Percentiles rank a stretch among this genome's conserved stretches.
These are phyloP conservation scores for Coniochaeta sp. DNA, from an alignment of 2,329 filamentous ascomycete species.

Conservation along the genomic window DNA sequence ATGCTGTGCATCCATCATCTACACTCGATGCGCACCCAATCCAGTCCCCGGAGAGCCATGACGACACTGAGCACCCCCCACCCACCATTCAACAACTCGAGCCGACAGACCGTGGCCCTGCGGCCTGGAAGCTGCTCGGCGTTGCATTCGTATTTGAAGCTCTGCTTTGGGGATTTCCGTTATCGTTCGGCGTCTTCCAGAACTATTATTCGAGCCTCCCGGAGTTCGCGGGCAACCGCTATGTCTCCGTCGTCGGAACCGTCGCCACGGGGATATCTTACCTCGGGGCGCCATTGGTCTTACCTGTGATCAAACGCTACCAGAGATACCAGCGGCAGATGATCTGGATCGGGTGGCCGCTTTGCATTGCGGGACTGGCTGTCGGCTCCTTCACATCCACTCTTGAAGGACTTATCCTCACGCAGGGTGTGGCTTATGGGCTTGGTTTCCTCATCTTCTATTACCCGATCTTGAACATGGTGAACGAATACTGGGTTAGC, in stretches of 20 bases:
- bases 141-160: constrained; percentile 16
- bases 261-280: constrained; percentile 16
- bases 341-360: constrained; percentile 5
- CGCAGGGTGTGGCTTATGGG: constrained; percentile 21
- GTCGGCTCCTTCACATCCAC: constrained; percentile 15
- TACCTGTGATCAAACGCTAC: constrained; percentile 13
- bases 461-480: constrained; percentile 26
- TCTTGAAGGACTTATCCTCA: constrained; percentile 14
- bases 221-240: constrained; percentile 12
- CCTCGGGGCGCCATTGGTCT: constrained; percentile 17
- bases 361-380: constrained; percentile 9
- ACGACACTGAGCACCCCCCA: no score
- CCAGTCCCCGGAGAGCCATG: no score
- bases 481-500: constrained; percentile 38
- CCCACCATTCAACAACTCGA: background rate
- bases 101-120: constrained; percentile 15
- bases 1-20: no score
- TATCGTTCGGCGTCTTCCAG: constrained; percentile 20
- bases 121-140: constrained; percentile 14
- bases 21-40: no score
- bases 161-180: constrained; percentile 18
- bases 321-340: constrained; percentile 10
- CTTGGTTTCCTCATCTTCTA: constrained; percentile 29
- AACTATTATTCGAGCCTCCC: constrained; percentile 18
- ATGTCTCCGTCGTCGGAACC: constrained; percentile 18